Conservation (phyloP, 441 rosid genomes). For the Francoa sonchifolia region DNA sequence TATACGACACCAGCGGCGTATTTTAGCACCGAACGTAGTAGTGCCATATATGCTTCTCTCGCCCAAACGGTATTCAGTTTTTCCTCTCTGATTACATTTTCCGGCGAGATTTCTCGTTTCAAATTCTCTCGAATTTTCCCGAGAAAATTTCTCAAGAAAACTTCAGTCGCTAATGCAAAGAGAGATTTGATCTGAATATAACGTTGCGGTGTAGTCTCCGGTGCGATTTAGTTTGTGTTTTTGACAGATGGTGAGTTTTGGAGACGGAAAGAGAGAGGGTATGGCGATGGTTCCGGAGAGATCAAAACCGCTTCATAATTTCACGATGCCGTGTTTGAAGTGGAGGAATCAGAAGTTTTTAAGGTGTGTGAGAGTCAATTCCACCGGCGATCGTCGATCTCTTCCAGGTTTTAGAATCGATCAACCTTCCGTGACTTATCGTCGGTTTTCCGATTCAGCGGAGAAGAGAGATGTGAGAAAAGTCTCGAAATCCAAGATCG, state of each 20-base stretch:
- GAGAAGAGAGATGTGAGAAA: neutral
- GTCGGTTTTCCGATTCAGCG: neutral
- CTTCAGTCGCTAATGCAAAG: too few relatives aligned
- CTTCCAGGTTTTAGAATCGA: constrained; percentile 6
- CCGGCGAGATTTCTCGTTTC: too few relatives aligned
- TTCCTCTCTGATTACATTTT: too few relatives aligned
- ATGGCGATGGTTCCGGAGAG: constrained; percentile 47
- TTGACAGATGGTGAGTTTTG: constrained; percentile 53
- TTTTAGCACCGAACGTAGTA: too few relatives aligned
- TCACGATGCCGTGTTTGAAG: constrained; percentile 54
- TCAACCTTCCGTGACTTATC: neutral
- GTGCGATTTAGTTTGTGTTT: too few relatives aligned
- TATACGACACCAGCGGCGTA: too few relatives aligned
- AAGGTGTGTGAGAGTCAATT: constrained; percentile 37
- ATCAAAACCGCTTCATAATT: constrained; percentile 71
- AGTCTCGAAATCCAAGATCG: neutral
- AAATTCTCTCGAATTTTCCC: too few relatives aligned
- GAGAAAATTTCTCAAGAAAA: too few relatives aligned
- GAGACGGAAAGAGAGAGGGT: constrained; percentile 10
- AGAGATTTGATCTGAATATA: too few relatives aligned
- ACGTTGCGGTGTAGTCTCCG: too few relatives aligned
- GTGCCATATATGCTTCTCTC: too few relatives aligned
- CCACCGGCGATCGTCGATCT: constrained; percentile 16
- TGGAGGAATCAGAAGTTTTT: constrained; percentile 71
- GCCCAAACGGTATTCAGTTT: too few relatives aligned